These are phyloP conservation scores for Melaleuca quinquenervia DNA, from an alignment of 345 rosid species.

Conservation along the genomic window DNA sequence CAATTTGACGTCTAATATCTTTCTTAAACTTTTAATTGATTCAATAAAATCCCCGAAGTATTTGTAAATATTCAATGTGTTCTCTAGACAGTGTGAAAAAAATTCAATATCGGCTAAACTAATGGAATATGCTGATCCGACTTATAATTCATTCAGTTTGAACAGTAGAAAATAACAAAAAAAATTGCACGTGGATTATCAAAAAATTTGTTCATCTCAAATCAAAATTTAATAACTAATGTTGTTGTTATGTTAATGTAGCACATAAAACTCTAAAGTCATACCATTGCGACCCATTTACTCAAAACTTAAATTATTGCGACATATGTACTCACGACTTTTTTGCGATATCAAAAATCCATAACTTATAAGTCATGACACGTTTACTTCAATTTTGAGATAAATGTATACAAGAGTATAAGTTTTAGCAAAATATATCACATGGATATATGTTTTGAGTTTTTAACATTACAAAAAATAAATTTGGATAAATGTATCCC, in stretches of 20 bases:
- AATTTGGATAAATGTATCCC: too few species aligned
- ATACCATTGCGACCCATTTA: too few species aligned
- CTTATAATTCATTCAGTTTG: background rate
- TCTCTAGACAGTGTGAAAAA: background rate
- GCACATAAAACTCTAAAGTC: too few species aligned
- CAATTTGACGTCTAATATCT: background rate
- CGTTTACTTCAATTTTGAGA: too few species aligned
- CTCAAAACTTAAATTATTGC: too few species aligned
- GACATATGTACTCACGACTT: too few species aligned
- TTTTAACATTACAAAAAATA: too few species aligned
- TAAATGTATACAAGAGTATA: too few species aligned
- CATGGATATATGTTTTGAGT: too few species aligned
- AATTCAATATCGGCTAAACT: background rate
- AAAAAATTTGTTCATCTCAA: background rate
- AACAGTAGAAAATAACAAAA: background rate
- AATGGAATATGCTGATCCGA: background rate
- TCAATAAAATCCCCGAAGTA: background rate
- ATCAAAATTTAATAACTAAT: background rate
- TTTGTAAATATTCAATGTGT: background rate
- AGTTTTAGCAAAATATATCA: too few species aligned
- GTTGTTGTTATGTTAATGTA: background rate
- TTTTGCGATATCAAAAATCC: too few species aligned
- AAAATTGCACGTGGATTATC: background rate
- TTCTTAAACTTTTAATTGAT: accelerated
- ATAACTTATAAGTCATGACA: too few species aligned